Conservation (phyloP, 495 filamentous ascomycete genomes). For the Neurospora sp. region DNA sequence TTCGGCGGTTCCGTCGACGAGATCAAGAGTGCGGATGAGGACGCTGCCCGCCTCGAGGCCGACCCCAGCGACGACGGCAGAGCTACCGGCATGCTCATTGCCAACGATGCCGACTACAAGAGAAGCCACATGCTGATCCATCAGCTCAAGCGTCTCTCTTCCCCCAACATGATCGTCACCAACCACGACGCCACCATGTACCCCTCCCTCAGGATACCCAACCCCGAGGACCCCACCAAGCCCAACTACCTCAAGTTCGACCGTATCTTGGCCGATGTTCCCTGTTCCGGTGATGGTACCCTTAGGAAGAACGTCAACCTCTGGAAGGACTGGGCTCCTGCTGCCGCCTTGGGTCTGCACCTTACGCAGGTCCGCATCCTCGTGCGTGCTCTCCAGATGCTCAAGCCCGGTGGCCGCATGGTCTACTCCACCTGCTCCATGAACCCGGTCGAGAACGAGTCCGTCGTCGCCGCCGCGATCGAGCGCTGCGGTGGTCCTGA, state of each 20-base stretch:
- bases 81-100: slow-evolving; percentile 82
- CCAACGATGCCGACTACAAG: slow-evolving; percentile 93
- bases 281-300: slow-evolving; percentile 93
- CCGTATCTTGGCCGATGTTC: slow-evolving; percentile 90
- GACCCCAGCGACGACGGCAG: slow-evolving; percentile 69
- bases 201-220: slow-evolving; percentile 73
- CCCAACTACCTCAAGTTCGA: slow-evolving; percentile 90
- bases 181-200: slow-evolving; percentile 98
- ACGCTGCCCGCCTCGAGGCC: slow-evolving; percentile 39
- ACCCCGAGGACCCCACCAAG: slow-evolving; percentile 35
- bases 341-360: slow-evolving; percentile 75
- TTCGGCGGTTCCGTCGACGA: slow-evolving; percentile 43
- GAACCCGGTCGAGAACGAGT: slow-evolving; percentile 96
- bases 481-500: slow-evolving; percentile 76
- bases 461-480: slow-evolving; percentile 75
- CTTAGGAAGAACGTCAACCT: slow-evolving; percentile 80
- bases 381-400: slow-evolving; percentile 87
- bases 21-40: slow-evolving; percentile 35
- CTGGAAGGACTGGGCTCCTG: slow-evolving; percentile 89
- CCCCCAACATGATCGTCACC: slow-evolving; percentile 91
- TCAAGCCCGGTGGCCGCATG: slow-evolving; percentile 86
- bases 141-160: slow-evolving; percentile 92
- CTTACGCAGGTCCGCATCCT: slow-evolving; percentile 79
- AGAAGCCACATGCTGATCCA: slow-evolving; percentile 93
- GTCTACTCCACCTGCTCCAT: slow-evolving; percentile 98